Conservation (phyloP, 2,329 filamentous ascomycete species). For the Incumbomyces lentus region DNA sequence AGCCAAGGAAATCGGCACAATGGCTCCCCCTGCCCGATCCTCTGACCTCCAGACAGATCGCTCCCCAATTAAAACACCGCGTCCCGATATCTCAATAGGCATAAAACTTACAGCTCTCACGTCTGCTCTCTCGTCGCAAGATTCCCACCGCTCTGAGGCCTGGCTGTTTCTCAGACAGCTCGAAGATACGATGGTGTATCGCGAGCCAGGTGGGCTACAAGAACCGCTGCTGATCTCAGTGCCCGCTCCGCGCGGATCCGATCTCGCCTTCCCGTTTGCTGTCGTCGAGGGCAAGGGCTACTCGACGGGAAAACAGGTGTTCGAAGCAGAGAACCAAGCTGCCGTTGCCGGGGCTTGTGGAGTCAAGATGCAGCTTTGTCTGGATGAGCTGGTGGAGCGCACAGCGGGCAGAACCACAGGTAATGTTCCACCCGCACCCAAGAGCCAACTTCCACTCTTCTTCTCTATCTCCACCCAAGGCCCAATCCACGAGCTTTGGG, state of each 20-base stretch:
- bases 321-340: constrained; percentile 17
- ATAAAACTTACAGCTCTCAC: neutral
- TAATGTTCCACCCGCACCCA: constrained; percentile 10
- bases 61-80: constrained; percentile 5
- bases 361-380: constrained; percentile 6
- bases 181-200: neutral
- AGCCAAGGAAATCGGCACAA: neutral
- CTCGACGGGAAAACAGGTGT: constrained; percentile 11
- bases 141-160: too few species aligned
- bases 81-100: constrained; percentile 7
- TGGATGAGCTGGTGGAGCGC: neutral
- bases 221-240: constrained; percentile 5
- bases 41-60: neutral
- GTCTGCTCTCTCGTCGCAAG: too few species aligned
- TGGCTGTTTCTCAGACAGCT: too few species aligned
- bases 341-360: constrained; percentile 10
- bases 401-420: constrained; percentile 10
- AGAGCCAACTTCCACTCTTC: too few species aligned
- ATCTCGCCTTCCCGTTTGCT: constrained; percentile 11
- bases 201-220: neutral
- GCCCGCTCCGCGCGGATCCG: constrained; percentile 1
- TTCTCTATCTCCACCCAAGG: constrained; percentile 21
- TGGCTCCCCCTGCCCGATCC: neutral
- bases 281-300: constrained; percentile 17
- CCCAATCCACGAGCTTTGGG: constrained; percentile 21